phyloP scores from a whole-genome alignment of 805 yeast species.

The Scheffersomyces stipitis region DNA sequence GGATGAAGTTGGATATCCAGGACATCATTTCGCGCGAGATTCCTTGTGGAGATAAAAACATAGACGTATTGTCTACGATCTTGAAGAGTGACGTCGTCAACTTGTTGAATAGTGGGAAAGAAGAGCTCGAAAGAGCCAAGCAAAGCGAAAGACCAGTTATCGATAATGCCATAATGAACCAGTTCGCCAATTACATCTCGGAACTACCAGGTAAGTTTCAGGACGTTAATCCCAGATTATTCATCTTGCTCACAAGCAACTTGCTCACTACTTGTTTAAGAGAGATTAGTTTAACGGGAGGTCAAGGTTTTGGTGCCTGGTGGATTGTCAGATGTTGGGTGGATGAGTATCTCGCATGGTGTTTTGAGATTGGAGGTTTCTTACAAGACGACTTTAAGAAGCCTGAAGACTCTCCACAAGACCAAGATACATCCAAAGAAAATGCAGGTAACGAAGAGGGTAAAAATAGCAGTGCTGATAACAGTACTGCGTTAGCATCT shows the following conservation, averaged over 20 bases:
- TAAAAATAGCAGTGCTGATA: not conserved
- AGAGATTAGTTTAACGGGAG: conserved; percentile 59
- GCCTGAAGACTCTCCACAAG: conserved; percentile 3
- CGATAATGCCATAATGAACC: conserved; percentile 8
- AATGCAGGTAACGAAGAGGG: conserved; percentile 2
- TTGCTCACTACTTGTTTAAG: conserved; percentile 58
- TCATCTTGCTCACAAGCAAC: conserved; percentile 52
- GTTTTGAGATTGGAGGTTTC: conserved; percentile 62
- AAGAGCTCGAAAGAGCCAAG: not conserved
- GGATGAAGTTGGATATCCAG: conserved; percentile 52
- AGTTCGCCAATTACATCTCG: conserved; percentile 29
- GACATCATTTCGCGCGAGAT: conserved; percentile 49
- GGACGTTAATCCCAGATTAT: conserved; percentile 53
- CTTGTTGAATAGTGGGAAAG: conserved; percentile 7
- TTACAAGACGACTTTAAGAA: conserved; percentile 30
- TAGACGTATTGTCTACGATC: conserved; percentile 29
- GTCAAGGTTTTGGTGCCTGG: conserved; percentile 68
- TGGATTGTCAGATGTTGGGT: conserved; percentile 76
- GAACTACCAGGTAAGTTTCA: conserved; percentile 48
- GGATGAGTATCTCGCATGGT: conserved; percentile 69
- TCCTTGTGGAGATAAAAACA: conserved; percentile 44
- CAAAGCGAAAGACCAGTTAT: conserved; percentile 1
- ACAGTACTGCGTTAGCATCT: conserved; percentile 1
- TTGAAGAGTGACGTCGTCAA: conserved; percentile 27
- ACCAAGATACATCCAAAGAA: conserved; percentile 6